A percentile compares a stretch with the other conserved stretches of the same genome.
phyloP scores from a whole-genome alignment of 208 protist genomes.

The Crithidia mellificae region DNA sequence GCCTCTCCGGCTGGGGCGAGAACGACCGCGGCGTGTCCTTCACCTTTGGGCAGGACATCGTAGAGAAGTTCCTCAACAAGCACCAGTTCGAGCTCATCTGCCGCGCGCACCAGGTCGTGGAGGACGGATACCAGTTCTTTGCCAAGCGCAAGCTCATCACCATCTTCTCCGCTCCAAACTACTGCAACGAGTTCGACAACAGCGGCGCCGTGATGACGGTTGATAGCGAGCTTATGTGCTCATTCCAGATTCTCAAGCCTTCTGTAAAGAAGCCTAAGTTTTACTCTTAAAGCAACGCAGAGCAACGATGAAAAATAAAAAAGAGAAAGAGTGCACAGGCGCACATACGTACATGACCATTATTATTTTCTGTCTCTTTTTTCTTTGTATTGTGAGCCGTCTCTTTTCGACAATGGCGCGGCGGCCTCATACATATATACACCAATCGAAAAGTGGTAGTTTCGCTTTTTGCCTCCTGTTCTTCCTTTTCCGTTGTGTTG shows the following conservation, averaged over 20 bases:
- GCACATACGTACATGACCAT: neutral
- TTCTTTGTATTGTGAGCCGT: neutral
- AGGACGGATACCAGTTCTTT: conserved; percentile 88
- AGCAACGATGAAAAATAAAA: too few species aligned
- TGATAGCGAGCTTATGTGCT: conserved; percentile 92
- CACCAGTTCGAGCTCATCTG: conserved; percentile 99
- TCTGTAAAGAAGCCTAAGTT: conserved; percentile 89
- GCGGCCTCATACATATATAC: neutral
- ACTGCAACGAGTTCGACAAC: conserved; percentile 83
- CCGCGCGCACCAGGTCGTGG: conserved; percentile 92
- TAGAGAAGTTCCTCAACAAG: conserved; percentile 86
- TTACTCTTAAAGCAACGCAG: conserved; percentile 69
- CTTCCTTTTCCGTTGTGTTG: neutral
- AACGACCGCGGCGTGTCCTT: conserved; percentile 81
- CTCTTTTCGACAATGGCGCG: neutral
- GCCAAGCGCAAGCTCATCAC: conserved; percentile 66
- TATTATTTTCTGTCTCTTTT: neutral
- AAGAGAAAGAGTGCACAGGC: too few species aligned
- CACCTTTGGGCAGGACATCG: conserved; percentile 81
- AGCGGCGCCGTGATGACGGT: conserved; percentile 67
- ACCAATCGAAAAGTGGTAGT: neutral
- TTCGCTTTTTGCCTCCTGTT: conserved; percentile 2
- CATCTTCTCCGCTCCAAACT: conserved; percentile 87
- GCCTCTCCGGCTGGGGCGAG: conserved; percentile 48
- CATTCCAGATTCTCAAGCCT: conserved; percentile 97